Base-by-base conservation (phyloP, 192 early-diverging fungal genomes). In the Coemansia sp. region DNA sequence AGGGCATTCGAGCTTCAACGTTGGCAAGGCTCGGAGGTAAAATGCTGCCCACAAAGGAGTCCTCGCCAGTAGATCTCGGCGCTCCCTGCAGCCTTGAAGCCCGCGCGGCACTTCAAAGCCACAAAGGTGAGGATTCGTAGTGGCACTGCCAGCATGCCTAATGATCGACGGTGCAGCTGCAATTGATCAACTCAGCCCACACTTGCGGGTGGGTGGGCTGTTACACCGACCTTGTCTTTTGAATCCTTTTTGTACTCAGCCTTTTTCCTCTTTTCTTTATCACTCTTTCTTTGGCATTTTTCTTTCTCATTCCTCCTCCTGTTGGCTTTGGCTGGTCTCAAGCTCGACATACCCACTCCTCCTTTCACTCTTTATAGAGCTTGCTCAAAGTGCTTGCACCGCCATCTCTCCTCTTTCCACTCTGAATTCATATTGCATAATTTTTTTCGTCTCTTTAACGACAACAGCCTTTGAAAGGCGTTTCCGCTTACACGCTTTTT, bases 231-330 rank as follows among this genome's bases (percentile, higher is more conserved):
- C 24, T 27, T 34, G 31, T 44, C 66, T 43, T 40, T 13, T 51
- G 36, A 27, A 38, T 38, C 72, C 15, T 13, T 47, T 47, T 55
- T 68, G 64, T 69, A 43, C 16, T 15, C 36, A 55, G 20, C n/a
- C 18, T 66, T 57, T 57, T 55, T 34, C 46, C 49, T 36, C 29
- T 60, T 36, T 33, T 38, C 52, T 55, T 41, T 54, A 15, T 54
- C 38, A 34, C 40, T 65, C 63, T 65, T 65, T 65, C 40, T 29
- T 49, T 34, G 31, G 44, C 43, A 67, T 51, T 49, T 66, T 47
- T 12, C n/a, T 34, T 18, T 18, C 10, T 38, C 36, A 36, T 60
- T 60, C 31, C 49, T 11, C 49, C 27, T 5, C 5, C 15, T 60
- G 16, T 60, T 36, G 31, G 57, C 57, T 60, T 57, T 60, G 29